Conservation (phyloP, 345 rosid species). For the Carallia pectinifolia region DNA sequence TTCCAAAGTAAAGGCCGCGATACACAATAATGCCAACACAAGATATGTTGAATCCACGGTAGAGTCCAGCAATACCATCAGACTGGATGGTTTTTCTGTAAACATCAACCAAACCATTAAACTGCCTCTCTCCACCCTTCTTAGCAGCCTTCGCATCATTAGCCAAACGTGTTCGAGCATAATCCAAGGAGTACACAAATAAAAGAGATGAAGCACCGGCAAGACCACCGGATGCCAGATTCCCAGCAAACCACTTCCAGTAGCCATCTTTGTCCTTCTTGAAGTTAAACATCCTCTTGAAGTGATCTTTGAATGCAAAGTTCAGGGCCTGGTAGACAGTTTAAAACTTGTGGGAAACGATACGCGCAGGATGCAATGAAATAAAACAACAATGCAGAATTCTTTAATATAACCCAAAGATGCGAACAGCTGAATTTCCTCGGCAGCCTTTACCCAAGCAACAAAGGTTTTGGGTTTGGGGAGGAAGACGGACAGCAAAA, state of each 20-base stretch:
- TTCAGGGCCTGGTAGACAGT: conserved; percentile 20
- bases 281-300: conserved; percentile 35
- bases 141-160: conserved; percentile 34
- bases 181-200: conserved; percentile 33
- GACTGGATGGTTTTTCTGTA: conserved; percentile 25
- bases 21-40: conserved; percentile 35
- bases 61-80: conserved; percentile 34
- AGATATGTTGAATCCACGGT: conserved; percentile 34
- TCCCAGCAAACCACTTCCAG: conserved; percentile 36
- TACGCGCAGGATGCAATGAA: not conserved
- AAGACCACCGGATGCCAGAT: conserved; percentile 32
- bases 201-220: conserved; percentile 36
- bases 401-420: not conserved
- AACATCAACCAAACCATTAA: conserved; percentile 32
- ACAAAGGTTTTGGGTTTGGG: not conserved
- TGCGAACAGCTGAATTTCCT: not conserved
- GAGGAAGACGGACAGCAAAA: not conserved
- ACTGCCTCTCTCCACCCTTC: conserved; percentile 31
- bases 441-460: not conserved
- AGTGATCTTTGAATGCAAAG: conserved; percentile 37
- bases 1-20: conserved; percentile 34
- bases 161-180: conserved; percentile 34
- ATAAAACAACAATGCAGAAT: not conserved
- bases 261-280: conserved; percentile 33
- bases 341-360: not conserved